Evolutionary conservation across 2,329 filamentous ascomycete genomes (phyloP), one percentile per base, ranked within the genome.

Genomic region (Xylariales sp.): DNA sequence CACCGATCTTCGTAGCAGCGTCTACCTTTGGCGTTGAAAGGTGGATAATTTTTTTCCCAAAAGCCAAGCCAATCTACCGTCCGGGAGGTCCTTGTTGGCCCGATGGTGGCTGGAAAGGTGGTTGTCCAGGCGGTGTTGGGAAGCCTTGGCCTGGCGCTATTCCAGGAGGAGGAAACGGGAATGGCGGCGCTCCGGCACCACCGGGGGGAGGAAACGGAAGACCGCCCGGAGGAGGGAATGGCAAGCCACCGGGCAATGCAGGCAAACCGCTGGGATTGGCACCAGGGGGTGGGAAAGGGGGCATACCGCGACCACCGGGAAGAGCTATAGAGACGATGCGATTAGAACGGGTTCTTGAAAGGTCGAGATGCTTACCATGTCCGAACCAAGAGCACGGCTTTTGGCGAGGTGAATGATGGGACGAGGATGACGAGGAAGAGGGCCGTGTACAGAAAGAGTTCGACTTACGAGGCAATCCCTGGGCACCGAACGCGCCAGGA

Each of bases 391-490:
- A 10, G 17, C 33, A 37, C 16, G 37, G 29, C 15, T 31, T 17
- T 21, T 24, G 24, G 8, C 29, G 16, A 37, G 50, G 47, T n/a
- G n/a, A n/a, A n/a, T n/a, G n/a, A n/a, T n/a, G n/a, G n/a, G n/a
- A n/a, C n/a, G n/a, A n/a, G n/a, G n/a, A n/a, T n/a, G n/a, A n/a
- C n/a, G n/a, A n/a, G n/a, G n/a, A n/a, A n/a, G n/a, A n/a, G 38
- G 28, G 15, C 33, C 18, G 20, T 5, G 19, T 18, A n/a, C 15
- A 15, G 21, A 15, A 33, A 18, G 20, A 27, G 19, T 27, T 31
- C 23, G 16, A 71, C 75, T 54, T 76, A 81, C 77, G 77, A 57
- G 76, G 66, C 25, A 69, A 55, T 17, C 62, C 63, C 28, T 61
- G 69, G 4, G 64, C 29, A 29, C 29, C 29, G 15, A 33, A 33